phyloP scores from a whole-genome alignment of 2,329 filamentous ascomycete genomes.

The Endocalyx cinctus region DNA sequence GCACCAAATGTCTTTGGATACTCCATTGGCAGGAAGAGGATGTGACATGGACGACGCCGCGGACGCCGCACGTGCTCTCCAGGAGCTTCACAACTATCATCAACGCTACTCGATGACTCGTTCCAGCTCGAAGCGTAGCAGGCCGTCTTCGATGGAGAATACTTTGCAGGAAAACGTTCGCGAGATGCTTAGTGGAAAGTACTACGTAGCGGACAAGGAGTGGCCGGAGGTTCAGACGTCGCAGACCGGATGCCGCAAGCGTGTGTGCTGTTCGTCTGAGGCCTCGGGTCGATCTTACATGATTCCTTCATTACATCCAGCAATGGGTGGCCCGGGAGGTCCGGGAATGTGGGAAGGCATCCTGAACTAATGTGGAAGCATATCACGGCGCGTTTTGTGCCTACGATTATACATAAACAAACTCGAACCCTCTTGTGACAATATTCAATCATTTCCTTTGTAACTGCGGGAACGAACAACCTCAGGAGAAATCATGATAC shows the following conservation, averaged over 20 bases:
- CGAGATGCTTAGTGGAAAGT: conserved; percentile 45
- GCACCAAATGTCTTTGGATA: conserved; percentile 44
- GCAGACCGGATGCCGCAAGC: conserved; percentile 51
- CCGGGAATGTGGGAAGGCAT: conserved; percentile 66
- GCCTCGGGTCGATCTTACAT: conserved; percentile 41
- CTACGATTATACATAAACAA: conserved; percentile 8
- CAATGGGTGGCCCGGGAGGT: conserved; percentile 46
- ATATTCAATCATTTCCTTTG: conserved; percentile 28
- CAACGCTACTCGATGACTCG: conserved; percentile 30
- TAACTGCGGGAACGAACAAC: conserved; percentile 17
- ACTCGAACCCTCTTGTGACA: conserved; percentile 21
- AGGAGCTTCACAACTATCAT: conserved; percentile 55
- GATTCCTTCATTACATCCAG: conserved; percentile 43
- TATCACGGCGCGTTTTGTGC: conserved; percentile 6
- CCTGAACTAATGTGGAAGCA: conserved; percentile 40
- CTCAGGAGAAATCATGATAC: conserved; percentile 25
- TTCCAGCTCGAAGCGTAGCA: conserved; percentile 53
- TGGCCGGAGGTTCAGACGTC: conserved; percentile 32
- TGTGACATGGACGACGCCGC: conserved; percentile 46
- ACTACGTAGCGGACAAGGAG: conserved; percentile 30
- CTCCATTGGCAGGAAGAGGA: conserved; percentile 40
- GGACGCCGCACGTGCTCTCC: conserved; percentile 54
- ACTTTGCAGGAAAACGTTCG: conserved; percentile 65
- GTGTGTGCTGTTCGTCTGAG: conserved; percentile 62
- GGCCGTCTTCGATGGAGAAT: conserved; percentile 54